Evolutionary conservation across 805 yeast species (phyloP).

Genomic region (Trichomonascus vanleenenianus): DNA sequence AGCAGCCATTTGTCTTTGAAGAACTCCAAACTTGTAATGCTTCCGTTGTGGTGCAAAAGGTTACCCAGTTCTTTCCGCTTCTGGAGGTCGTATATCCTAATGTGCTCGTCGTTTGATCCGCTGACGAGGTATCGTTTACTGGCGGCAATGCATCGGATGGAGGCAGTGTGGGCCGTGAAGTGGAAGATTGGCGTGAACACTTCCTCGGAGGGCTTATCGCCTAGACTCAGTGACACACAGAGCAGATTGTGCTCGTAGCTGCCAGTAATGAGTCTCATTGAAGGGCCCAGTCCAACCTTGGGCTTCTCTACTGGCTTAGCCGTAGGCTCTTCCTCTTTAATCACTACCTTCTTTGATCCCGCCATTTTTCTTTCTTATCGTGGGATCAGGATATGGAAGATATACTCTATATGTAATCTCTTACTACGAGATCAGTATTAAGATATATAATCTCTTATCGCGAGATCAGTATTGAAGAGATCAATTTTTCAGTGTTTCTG

Average conservation of each 20-base stretch:
- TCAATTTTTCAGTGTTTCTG: no score
- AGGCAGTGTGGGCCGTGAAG: conserved; percentile 86
- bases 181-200: conserved; percentile 91
- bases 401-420: no score
- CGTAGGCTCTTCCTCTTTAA: no score
- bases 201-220: conserved; percentile 13
- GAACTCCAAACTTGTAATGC: conserved; percentile 71
- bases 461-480: neutral
- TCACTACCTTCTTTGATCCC: neutral
- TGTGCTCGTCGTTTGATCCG: conserved; percentile 94
- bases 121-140: conserved; percentile 82
- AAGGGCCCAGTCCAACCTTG: neutral
- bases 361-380: neutral
- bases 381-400: neutral
- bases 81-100: conserved; percentile 87
- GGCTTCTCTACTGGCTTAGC: neutral
- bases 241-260: conserved; percentile 90
- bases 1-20: conserved; percentile 64
- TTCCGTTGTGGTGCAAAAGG: conserved; percentile 79
- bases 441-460: neutral
- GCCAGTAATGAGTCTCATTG: conserved; percentile 76
- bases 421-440: neutral
- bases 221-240: conserved; percentile 67
- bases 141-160: conserved; percentile 77
- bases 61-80: conserved; percentile 92